Evolutionary conservation across 371 early-diverging fungal genomes (phyloP), one percentile per base, ranked within the genome.

Genomic region (Mucor circinelloides): DNA sequence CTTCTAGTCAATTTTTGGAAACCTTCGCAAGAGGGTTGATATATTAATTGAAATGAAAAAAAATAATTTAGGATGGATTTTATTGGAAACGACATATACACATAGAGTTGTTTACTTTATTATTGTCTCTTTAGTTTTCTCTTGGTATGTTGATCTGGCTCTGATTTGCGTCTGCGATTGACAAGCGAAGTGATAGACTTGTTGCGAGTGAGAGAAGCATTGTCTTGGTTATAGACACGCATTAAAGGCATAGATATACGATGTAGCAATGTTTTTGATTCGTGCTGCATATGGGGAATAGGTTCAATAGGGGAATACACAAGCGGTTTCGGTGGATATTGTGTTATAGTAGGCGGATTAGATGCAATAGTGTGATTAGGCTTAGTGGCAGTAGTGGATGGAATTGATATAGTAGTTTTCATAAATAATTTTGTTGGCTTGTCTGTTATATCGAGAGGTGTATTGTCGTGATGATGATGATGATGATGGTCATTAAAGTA

Each of bases 241-340:
- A 73, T 25, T 40, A 70, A 27, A 0, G 74, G 74, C 65, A 70
- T 62, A 28, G 74, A 74, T n/a, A 74, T 58, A 55, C 70, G 70
- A 65, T 74, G 74, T 8, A 70, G 55, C 28, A 74, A 34, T 23
- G 64, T 48, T 36, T 64, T 63, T 8, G 63, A 12, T n/a, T 36
- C 52, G 25, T 58, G 27, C 1, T 42, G n/a, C 19, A 32, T 34
- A 28, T 56, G 28, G 50, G 58, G 32, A 52, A 64, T 63, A 17
- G 79, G 77, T 42, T 81, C 82, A 13, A 81, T 69, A 36, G 82
- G 79, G n/a, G 82, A 70, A 67, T 81, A 81, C 30, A 74, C 74
- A 8, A 81, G 32, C 2, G 81, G 81, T 42, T 76, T 75, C 2
- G 81, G 81, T 13, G 81, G 81, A 58, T 77, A 81, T 66, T 82